Evolutionary conservation across 805 yeast species (phyloP).

Genomic region (Spathaspora girioi): DNA sequence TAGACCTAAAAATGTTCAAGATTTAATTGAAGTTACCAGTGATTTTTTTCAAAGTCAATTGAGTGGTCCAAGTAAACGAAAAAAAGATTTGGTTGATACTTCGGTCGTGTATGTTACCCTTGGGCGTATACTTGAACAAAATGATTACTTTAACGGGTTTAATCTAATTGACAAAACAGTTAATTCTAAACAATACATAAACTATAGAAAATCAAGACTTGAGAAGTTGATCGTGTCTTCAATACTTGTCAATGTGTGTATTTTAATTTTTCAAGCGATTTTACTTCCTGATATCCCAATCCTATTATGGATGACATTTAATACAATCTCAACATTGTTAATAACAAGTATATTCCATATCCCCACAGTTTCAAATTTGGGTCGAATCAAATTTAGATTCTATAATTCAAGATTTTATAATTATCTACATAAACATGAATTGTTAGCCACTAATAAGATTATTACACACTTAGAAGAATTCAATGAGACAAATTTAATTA

Average conservation of each 20-base stretch:
- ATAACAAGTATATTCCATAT: conserved; percentile 1
- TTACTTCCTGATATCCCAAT: conserved; percentile 13
- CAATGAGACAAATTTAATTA: conserved; percentile 36
- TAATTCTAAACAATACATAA: conserved; percentile 9
- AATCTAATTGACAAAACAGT: conserved; percentile 24
- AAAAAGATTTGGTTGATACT: conserved; percentile 3
- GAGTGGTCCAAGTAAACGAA: neutral
- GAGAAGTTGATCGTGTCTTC: neutral
- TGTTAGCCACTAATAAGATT: conserved; percentile 27
- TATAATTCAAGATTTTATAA: conserved; percentile 26
- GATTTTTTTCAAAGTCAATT: conserved; percentile 1
- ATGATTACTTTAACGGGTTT: conserved; percentile 27
- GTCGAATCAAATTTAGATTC: conserved; percentile 36
- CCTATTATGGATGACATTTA: conserved; percentile 9
- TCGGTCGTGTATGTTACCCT: conserved; percentile 12
- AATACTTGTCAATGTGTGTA: neutral
- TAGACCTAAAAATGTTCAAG: conserved; percentile 9
- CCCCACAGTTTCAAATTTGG: conserved; percentile 3
- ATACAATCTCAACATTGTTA: conserved; percentile 2
- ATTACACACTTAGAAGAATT: conserved; percentile 40
- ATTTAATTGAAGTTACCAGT: conserved; percentile 9
- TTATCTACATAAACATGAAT: conserved; percentile 26
- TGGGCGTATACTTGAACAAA: conserved; percentile 15
- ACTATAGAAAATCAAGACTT: conserved; percentile 3
- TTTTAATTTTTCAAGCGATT: conserved; percentile 20